A percentile compares a stretch with the other conserved stretches of the same genome.
phyloP scores from a whole-genome alignment of 2,329 filamentous ascomycete genomes.

The Pyrenochaeta sp. region DNA sequence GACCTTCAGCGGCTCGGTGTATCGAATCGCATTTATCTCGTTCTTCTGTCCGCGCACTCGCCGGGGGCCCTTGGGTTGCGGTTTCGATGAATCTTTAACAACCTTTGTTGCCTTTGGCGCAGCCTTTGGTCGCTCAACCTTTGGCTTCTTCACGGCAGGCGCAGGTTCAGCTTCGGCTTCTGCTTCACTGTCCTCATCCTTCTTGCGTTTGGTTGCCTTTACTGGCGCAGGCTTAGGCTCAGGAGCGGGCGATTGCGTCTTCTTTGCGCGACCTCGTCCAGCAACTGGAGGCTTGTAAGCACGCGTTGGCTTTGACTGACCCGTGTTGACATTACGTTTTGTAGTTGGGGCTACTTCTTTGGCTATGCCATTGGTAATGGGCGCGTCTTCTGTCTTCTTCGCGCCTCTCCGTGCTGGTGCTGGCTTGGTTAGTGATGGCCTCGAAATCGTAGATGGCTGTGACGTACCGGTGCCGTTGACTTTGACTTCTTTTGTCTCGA shows the following conservation, averaged over 20 bases:
- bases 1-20: constrained; percentile 70
- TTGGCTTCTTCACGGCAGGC: constrained; percentile 36
- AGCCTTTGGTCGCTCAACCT: constrained; percentile 25
- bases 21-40: constrained; percentile 70
- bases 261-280: constrained; percentile 37
- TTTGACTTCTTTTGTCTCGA: constrained; percentile 35
- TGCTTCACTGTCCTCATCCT: constrained; percentile 34
- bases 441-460: constrained; percentile 14
- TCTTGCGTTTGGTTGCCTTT: constrained; percentile 42
- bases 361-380: constrained; percentile 17
- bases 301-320: constrained; percentile 1
- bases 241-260: constrained; percentile 32
- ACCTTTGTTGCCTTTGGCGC: constrained; percentile 24
- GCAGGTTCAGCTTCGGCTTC: constrained; percentile 19
- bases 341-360: constrained; percentile 8
- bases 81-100: constrained; percentile 21
- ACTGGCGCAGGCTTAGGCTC: constrained; percentile 21
- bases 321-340: constrained; percentile 26
- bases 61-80: constrained; percentile 42
- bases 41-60: constrained; percentile 44
- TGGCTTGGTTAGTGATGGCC: constrained; percentile 23
- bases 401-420: constrained; percentile 32
- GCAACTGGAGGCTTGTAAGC: constrained; percentile 22
- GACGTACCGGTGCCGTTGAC: constrained; percentile 45
- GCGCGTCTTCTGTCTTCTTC: constrained; percentile 32